Conservation (phyloP, 129 eudicot species). For the Tagetes patula region DNA sequence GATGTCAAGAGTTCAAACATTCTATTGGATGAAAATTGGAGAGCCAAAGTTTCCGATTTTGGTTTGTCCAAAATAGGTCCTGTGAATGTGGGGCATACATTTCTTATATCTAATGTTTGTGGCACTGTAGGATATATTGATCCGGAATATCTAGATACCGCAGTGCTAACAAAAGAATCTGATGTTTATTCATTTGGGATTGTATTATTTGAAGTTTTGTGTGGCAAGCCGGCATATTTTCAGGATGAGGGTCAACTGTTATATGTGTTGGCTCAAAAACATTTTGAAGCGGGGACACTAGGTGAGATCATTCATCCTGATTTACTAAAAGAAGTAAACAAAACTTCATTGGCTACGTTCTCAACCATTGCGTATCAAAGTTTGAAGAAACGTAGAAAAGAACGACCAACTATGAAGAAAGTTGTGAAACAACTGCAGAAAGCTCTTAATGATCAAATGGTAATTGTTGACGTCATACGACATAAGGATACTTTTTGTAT, state of each 20-base stretch:
- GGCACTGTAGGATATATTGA: background rate
- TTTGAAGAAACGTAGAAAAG: too few relatives aligned
- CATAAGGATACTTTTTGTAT: too few relatives aligned
- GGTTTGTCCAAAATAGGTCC: background rate
- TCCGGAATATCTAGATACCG: background rate
- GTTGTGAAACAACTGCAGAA: conserved; percentile 2
- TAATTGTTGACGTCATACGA: background rate
- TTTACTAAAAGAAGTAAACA: too few relatives aligned
- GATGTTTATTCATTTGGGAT: too few relatives aligned
- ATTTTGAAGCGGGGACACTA: background rate
- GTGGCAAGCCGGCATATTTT: background rate
- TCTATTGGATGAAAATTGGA: too few relatives aligned
- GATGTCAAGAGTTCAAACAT: too few relatives aligned
- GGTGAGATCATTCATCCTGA: background rate
- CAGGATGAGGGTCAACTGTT: background rate
- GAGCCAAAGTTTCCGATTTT: too few relatives aligned
- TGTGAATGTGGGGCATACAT: background rate
- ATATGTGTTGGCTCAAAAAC: background rate
- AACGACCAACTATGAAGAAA: too few relatives aligned
- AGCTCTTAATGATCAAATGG: background rate
- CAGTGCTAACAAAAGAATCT: too few relatives aligned
- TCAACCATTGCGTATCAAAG: too few relatives aligned
- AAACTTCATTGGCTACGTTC: too few relatives aligned
- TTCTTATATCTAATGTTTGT: background rate
- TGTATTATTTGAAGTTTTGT: too few relatives aligned